phyloP scores from a whole-genome alignment of 164 flowering plant genomes.

The Saururus chinensis region DNA sequence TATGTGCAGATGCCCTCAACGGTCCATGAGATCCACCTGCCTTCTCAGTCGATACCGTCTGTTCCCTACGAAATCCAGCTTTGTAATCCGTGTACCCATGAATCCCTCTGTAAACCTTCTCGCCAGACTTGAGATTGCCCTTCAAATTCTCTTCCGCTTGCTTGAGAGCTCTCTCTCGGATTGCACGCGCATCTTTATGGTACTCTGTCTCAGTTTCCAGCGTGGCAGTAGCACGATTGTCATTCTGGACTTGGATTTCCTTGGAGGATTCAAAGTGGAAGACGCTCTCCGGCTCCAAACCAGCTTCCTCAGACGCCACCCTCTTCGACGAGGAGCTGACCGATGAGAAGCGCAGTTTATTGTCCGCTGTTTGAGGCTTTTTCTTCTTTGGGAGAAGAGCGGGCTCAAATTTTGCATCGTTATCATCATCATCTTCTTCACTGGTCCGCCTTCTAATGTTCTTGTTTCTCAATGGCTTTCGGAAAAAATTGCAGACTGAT shows the following conservation, averaged over 20 bases:
- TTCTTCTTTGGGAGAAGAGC: constrained; percentile 26
- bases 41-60: constrained; percentile 75
- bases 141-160: constrained; percentile 62
- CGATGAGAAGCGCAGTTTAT: constrained; percentile 50
- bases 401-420: constrained; percentile 16
- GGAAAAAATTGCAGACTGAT: constrained; percentile 67
- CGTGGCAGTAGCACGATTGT: constrained; percentile 78
- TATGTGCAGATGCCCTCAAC: constrained; percentile 94
- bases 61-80: constrained; percentile 89
- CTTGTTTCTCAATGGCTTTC: constrained; percentile 56
- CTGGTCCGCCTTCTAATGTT: constrained; percentile 55
- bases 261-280: constrained; percentile 83
- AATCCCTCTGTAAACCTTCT: constrained; percentile 72
- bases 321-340: constrained; percentile 18
- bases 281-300: constrained; percentile 7
- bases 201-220: constrained; percentile 89
- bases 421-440: constrained; percentile 35
- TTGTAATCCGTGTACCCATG: constrained; percentile 71
- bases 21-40: constrained; percentile 96
- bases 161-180: constrained; percentile 73
- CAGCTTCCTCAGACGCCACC: constrained; percentile 16
- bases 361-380: constrained; percentile 34
- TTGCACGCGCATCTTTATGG: constrained; percentile 65
- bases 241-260: constrained; percentile 79
- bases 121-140: constrained; percentile 38